A percentile compares a stretch with the other conserved stretches of the same genome.
Conservation (phyloP, 345 rosid species). For the Ricinus communis region DNA sequence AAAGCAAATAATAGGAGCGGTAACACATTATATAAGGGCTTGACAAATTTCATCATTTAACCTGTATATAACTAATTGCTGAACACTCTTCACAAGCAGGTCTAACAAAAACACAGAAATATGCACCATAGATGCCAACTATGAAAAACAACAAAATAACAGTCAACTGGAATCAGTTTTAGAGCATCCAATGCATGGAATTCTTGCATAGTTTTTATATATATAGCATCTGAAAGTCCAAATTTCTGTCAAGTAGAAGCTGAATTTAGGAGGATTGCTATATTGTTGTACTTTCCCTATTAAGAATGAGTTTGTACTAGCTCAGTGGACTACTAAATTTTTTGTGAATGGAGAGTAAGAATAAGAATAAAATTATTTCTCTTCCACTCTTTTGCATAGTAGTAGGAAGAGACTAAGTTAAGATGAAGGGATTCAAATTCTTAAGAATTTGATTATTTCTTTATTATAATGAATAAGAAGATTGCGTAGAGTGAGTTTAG, state of each 20-base stretch:
- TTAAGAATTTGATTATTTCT: no score
- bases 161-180: background rate
- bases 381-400: background rate
- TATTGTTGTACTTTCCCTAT: background rate
- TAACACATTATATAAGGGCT: background rate
- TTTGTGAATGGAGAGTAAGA: background rate
- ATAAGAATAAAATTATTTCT: background rate
- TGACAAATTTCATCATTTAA: background rate
- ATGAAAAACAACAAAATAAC: background rate
- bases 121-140: background rate
- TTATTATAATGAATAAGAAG: no score
- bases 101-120: background rate
- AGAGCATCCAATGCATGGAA: background rate
- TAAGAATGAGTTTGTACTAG: background rate
- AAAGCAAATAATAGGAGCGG: background rate
- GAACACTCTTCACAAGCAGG: background rate
- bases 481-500: no score
- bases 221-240: no score
- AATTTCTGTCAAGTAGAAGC: background rate
- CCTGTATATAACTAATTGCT: background rate
- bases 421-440: no score
- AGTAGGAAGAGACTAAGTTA: no score
- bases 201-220: no score
- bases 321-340: background rate
- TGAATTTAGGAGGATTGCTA: background rate